Conservation (phyloP, 805 yeast genomes). For the Wickerhamomyces chaumierensis region DNA sequence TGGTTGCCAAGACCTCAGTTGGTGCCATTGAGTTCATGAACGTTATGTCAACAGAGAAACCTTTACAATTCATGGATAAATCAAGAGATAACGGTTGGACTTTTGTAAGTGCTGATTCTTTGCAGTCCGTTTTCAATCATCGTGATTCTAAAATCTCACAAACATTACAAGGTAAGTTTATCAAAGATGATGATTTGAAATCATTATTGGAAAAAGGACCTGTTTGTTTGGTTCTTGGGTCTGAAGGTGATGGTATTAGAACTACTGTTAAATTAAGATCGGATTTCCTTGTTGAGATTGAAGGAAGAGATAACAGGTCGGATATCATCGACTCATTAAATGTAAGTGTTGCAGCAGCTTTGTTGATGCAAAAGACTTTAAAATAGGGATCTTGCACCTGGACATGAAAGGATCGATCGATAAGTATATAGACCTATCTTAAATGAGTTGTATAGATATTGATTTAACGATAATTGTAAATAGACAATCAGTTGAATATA, state of each 20-base stretch:
- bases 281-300: conserved; percentile 30
- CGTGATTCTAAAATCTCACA: conserved; percentile 18
- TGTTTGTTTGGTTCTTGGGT: conserved; percentile 64
- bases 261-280: conserved; percentile 49
- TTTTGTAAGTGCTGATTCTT: conserved; percentile 48
- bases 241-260: conserved; percentile 78
- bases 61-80: conserved; percentile 49
- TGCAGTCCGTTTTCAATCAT: conserved; percentile 18
- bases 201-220: conserved; percentile 40
- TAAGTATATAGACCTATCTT: no score
- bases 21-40: conserved; percentile 75
- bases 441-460: no score
- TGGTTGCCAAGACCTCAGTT: conserved; percentile 68
- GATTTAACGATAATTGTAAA: no score
- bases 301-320: conserved; percentile 20
- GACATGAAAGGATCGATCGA: no score
- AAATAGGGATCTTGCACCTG: neutral
- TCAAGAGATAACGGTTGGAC: conserved; percentile 54
- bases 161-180: conserved; percentile 21
- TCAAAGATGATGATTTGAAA: conserved; percentile 32
- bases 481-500: no score
- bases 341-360: conserved; percentile 82
- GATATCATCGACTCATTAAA: conserved; percentile 64
- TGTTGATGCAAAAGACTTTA: conserved; percentile 32
- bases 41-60: conserved; percentile 44